Base-by-base conservation (phyloP, 73 alveolate genomes). In the Paramecium pentaurelia region DNA sequence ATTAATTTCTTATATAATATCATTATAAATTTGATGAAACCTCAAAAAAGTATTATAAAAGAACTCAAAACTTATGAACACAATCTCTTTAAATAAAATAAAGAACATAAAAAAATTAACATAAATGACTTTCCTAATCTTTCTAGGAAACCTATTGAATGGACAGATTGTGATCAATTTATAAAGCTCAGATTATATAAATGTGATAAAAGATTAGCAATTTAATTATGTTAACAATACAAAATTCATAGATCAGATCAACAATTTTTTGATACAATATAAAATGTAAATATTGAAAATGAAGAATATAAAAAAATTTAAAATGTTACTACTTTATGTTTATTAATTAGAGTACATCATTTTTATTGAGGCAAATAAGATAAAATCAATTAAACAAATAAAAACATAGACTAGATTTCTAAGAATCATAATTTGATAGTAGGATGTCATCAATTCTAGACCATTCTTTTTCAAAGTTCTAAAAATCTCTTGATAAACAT, bases 41-140 rank as follows among this genome's bases (percentile, higher is more conserved):
- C 84, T 28, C 47, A 64, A 64, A 64, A 64, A 34, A 64, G 84
- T 18, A 64, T 64, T 12, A 64, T 64, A 64, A 64, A 64, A 64
- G 84, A 64, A 64, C 84, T 64, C 16, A 64, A 64, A 64, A 64
- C 84, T 14, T 64, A 64, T 64, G n/a, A 64, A 28, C 84, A 64
- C 12, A 64, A 64, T 64, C 84, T 28, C 12, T 11, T 14, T 27
- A 64, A 64, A 11, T 32, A 22, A 11, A 16, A 34, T 5, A 64
- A 28, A 64, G 84, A 32, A 34, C 51, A 27, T 2, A 64, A 34
- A 20, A 32, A 32, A 6, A 9, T 64, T 28, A 64, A 64, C 20
- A 64, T 64, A 12, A 34, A 64, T 27, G 84, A 64, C 30, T 64
- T 64, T 28, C 84, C 84, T 14, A 34, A 32, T 64, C 42, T 34